A percentile compares a stretch with the other conserved stretches of the same genome.
Evolutionary conservation across 1,284 basidiomycete genomes (phyloP).

Genomic region (Leccinum subrobustum): DNA sequence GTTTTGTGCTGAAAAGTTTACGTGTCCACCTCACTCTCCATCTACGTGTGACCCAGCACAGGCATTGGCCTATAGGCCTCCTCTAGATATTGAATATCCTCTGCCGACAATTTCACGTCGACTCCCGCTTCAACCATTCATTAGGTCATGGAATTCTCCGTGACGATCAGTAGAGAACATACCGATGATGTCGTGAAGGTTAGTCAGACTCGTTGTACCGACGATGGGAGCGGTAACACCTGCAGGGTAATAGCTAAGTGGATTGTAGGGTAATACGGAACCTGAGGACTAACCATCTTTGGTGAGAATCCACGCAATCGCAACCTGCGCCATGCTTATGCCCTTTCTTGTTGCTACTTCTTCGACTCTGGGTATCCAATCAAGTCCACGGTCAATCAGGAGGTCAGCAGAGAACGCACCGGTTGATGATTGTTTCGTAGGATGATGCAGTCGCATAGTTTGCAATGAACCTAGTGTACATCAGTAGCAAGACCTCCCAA

Average conservation of each 20-base stretch:
- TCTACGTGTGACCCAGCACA: slow-evolving; percentile 34
- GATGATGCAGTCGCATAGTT: slow-evolving; percentile 25
- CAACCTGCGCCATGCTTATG: slow-evolving; percentile 50
- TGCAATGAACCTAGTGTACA: slow-evolving; percentile 26
- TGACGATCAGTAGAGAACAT: slow-evolving; percentile 7
- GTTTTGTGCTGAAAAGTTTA: neutral
- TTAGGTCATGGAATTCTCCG: slow-evolving; percentile 1
- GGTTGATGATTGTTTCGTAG: slow-evolving; percentile 29
- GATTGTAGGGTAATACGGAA: neutral
- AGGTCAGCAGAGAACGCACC: slow-evolving; percentile 17
- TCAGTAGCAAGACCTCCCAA: slow-evolving; percentile 7
- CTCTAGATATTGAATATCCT: slow-evolving; percentile 47
- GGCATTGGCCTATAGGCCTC: slow-evolving; percentile 42
- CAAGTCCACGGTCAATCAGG: slow-evolving; percentile 3
- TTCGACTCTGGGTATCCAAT: slow-evolving; percentile 34
- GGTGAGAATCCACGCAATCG: slow-evolving; percentile 48
- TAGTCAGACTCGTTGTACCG: slow-evolving; percentile 46
- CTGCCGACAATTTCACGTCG: slow-evolving; percentile 41
- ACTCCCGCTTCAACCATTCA: slow-evolving; percentile 27
- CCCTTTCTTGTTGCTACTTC: slow-evolving; percentile 44
- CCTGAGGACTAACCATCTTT: slow-evolving; percentile 31
- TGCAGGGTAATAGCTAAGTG: slow-evolving; percentile 6
- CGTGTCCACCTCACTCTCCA: neutral
- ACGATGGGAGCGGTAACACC: slow-evolving; percentile 47
- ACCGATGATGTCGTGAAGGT: slow-evolving; percentile 45